Evolutionary conservation across 192 early-diverging fungal genomes (phyloP).

Genomic region (Linderina pennispora): DNA sequence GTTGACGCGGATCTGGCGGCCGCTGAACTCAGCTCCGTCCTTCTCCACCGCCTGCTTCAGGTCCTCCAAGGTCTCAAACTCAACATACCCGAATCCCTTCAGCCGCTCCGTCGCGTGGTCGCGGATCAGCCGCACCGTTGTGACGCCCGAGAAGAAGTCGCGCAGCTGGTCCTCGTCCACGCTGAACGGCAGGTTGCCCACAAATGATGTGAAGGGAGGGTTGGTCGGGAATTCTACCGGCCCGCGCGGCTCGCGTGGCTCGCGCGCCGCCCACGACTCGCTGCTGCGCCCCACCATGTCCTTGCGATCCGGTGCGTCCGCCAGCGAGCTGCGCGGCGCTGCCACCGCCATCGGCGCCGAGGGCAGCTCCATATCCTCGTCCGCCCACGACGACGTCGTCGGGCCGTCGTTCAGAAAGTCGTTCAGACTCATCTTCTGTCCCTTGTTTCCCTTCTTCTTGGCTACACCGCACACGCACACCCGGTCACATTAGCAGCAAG

Average conservation of each 20-base stretch:
- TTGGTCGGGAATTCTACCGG: conserved; percentile 67
- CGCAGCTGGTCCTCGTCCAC: conserved; percentile 69
- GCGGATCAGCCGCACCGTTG: conserved; percentile 71
- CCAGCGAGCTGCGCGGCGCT: conserved; percentile 19
- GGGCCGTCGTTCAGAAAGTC: conserved; percentile 55
- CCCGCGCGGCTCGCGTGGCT: conserved; percentile 14
- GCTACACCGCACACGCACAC: conserved; percentile 10
- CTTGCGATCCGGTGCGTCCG: conserved; percentile 25
- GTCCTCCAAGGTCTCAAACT: conserved; percentile 82
- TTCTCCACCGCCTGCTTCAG: conserved; percentile 70
- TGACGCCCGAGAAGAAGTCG: conserved; percentile 70
- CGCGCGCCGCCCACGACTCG: conserved; percentile 6
- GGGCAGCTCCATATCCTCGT: conserved; percentile 85
- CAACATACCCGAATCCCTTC: conserved; percentile 95
- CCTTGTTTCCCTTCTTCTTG: conserved; percentile 68
- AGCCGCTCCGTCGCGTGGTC: conserved; percentile 72
- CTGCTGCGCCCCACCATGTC: conserved; percentile 9
- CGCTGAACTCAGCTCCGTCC: conserved; percentile 49
- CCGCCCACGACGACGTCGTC: conserved; percentile 67
- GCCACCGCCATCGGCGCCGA: conserved; percentile 55
- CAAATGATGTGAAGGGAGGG: conserved; percentile 84
- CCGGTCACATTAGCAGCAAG: too few species aligned
- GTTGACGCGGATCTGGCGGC: conserved; percentile 74
- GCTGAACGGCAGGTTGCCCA: conserved; percentile 90
- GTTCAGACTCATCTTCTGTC: conserved; percentile 72